Evolutionary conservation across 148 eudicot species (phyloP).

Genomic region (Dysphania ambrosioides): DNA sequence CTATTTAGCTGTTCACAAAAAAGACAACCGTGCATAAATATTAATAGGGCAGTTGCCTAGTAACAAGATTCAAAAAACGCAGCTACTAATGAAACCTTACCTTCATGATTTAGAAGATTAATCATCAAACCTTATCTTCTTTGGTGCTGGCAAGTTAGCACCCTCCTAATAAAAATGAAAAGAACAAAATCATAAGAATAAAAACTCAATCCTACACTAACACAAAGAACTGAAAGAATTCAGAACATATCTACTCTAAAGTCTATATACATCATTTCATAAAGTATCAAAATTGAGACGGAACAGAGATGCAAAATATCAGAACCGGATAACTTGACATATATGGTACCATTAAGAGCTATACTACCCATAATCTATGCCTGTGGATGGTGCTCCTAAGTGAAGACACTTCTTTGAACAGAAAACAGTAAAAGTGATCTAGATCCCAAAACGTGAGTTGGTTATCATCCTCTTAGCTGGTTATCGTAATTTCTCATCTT

Average conservation of each 20-base stretch:
- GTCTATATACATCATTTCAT: too few species aligned
- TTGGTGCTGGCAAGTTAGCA: constrained; percentile 30
- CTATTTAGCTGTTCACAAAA: neutral
- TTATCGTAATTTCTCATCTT: neutral
- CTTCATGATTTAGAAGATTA: neutral
- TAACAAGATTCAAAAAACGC: neutral
- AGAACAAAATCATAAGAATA: neutral
- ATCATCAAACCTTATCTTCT: constrained; percentile 38
- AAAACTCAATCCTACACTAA: neutral
- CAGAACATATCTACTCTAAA: neutral
- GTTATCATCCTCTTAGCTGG: neutral
- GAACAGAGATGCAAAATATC: neutral
- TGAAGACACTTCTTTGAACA: neutral
- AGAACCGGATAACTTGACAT: neutral
- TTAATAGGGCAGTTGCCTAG: neutral
- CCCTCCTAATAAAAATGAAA: constrained; percentile 31
- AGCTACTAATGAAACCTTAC: neutral
- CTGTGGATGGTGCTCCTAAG: neutral
- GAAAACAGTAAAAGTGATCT: neutral
- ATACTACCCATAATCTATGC: neutral
- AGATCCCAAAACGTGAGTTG: neutral
- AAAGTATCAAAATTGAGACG: neutral
- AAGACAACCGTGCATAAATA: neutral
- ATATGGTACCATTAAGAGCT: neutral
- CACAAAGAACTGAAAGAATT: neutral